Evolutionary conservation across 331 rosid species (phyloP).

Genomic region (Spiraea crenata): DNA sequence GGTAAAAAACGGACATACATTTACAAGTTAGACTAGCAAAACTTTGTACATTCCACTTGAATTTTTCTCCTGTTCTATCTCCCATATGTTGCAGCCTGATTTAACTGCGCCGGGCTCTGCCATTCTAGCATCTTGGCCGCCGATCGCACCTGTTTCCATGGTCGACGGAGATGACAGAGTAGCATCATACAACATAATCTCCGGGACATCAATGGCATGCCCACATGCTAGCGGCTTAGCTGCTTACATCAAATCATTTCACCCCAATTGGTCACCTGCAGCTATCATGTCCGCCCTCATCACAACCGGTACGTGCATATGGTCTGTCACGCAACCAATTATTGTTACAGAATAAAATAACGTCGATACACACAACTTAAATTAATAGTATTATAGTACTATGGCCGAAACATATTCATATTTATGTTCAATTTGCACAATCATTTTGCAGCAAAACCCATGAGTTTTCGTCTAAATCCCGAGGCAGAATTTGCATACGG

Average conservation of each 20-base stretch:
- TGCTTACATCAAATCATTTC: constrained; percentile 27
- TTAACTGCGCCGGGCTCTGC: constrained; percentile 19
- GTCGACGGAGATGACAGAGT: not conserved
- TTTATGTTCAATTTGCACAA: not conserved
- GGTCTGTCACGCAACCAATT: not conserved
- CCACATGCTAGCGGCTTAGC: constrained; percentile 21
- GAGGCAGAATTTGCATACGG: constrained; percentile 40
- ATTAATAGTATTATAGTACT: not conserved
- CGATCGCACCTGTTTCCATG: not conserved
- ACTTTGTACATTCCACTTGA: not conserved
- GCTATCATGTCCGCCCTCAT: constrained; percentile 29
- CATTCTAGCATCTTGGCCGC: constrained; percentile 25
- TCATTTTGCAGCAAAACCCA: not conserved
- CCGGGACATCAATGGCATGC: constrained; percentile 33
- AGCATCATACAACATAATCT: constrained; percentile 3
- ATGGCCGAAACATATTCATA: not conserved
- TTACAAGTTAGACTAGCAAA: too few relatives aligned
- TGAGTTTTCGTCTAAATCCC: constrained; percentile 4
- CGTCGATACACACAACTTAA: too few relatives aligned
- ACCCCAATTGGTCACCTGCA: constrained; percentile 35
- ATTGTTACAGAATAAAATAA: not conserved
- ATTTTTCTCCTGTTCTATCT: not conserved
- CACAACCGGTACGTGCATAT: constrained; percentile 16
- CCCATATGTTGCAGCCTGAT: constrained; percentile 14
- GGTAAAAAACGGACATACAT: too few relatives aligned